These are phyloP conservation scores for Fusarium mangiferae DNA, from an alignment of 2,329 filamentous ascomycete genomes.

Conservation along the genomic window DNA sequence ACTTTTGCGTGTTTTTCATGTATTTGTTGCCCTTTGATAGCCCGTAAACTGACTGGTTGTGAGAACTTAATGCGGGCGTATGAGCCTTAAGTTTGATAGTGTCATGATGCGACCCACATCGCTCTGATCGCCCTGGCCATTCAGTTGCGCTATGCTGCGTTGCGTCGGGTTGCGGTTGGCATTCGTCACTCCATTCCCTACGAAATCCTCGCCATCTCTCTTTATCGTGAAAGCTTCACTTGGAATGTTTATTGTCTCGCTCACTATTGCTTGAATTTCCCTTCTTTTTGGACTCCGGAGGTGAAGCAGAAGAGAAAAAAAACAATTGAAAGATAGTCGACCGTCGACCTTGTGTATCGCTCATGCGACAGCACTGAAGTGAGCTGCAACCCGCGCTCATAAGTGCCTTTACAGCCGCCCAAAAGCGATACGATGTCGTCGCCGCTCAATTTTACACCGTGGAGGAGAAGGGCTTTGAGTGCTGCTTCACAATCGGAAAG, in stretches of 20 bases:
- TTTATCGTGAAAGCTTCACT: constrained; percentile 24
- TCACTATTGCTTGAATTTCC: constrained; percentile 22
- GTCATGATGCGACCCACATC: constrained; percentile 40
- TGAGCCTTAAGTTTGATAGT: constrained; percentile 39
- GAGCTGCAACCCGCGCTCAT: constrained; percentile 26
- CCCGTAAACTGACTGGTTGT: neutral
- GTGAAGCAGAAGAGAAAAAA: neutral
- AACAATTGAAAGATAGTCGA: neutral
- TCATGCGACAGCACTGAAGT: constrained; percentile 37
- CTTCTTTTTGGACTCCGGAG: neutral
- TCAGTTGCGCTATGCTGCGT: constrained; percentile 22
- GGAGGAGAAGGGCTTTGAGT: constrained; percentile 57
- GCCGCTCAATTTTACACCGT: constrained; percentile 60
- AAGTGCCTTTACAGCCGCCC: constrained; percentile 27
- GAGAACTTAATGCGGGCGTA: constrained; percentile 22
- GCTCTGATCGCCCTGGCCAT: constrained; percentile 32
- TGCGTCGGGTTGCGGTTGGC: constrained; percentile 5
- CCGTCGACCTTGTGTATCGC: neutral
- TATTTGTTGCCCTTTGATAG: constrained; percentile 5
- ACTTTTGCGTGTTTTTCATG: neutral
- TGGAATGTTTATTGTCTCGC: constrained; percentile 37
- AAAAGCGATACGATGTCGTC: constrained; percentile 55
- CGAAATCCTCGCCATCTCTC: constrained; percentile 31
- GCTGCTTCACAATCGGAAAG: constrained; percentile 47
- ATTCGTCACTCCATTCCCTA: constrained; percentile 44